phyloP scores from a whole-genome alignment of 139 green algal genomes.

The Raphidocelis subcapitata region DNA sequence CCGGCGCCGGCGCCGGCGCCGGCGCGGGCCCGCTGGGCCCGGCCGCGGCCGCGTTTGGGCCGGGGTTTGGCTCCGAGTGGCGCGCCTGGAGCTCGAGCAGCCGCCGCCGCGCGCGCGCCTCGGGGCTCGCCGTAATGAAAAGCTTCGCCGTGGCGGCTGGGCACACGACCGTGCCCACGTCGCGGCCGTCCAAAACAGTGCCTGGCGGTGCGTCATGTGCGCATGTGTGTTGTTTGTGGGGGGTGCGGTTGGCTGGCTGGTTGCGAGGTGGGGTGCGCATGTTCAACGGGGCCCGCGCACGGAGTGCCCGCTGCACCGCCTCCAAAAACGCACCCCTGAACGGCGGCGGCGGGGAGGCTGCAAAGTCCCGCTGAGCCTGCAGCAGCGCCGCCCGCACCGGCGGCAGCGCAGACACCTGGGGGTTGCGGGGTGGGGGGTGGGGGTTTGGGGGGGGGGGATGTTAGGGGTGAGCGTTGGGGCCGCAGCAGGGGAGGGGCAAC shows the following conservation, averaged over 20 bases:
- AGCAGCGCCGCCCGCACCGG: constrained; percentile 16
- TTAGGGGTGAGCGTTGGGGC: no score
- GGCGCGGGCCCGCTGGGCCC: neutral
- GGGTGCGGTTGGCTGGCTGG: neutral
- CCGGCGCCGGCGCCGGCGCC: neutral
- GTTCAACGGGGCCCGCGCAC: neutral
- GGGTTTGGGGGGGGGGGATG: no score
- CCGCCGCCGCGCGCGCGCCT: constrained; percentile 10
- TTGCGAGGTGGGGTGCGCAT: no score
- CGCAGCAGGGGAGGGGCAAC: no score
- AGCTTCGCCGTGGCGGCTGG: constrained; percentile 22
- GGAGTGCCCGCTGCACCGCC: neutral
- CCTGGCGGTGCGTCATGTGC: neutral
- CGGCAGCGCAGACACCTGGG: constrained; percentile 11
- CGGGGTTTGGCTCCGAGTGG: neutral
- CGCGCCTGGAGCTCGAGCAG: constrained; percentile 10
- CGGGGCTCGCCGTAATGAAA: constrained; percentile 12
- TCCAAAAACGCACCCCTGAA: neutral
- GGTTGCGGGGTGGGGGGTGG: no score
- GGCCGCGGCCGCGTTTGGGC: neutral
- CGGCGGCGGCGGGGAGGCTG: neutral
- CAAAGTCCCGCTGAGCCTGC: constrained; percentile 20
- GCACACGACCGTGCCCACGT: constrained; percentile 23
- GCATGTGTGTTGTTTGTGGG: constrained; percentile 2
- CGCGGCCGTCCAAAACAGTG: constrained; percentile 16